Percentiles rank a stretch among this genome's conserved stretches.
Evolutionary conservation across 192 early-diverging fungal genomes (phyloP).

Genomic region (Podila clonocystis): DNA sequence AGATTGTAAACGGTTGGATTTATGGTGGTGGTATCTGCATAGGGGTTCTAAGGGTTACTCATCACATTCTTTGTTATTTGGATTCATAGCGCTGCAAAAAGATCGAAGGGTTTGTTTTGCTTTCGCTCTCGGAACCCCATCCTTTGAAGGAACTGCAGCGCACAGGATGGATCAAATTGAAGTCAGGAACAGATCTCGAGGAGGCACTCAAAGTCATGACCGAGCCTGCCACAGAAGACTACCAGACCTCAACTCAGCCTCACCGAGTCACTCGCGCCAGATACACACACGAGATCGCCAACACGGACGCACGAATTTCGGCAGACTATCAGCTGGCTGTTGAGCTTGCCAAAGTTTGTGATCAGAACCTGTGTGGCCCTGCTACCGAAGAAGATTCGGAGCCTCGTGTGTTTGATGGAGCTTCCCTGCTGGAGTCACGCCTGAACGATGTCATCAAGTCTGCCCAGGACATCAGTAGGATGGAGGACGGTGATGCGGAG

Average conservation of each 20-base stretch:
- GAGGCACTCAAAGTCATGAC: constrained; percentile 62
- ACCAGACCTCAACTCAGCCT: constrained; percentile 17
- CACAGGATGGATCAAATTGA: constrained; percentile 93
- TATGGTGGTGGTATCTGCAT: not conserved
- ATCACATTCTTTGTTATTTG: not conserved
- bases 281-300: constrained; percentile 76
- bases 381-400: constrained; percentile 20
- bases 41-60: not conserved
- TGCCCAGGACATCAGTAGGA: constrained; percentile 23
- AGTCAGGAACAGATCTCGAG: constrained; percentile 85
- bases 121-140: constrained; percentile 88
- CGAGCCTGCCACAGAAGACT: constrained; percentile 39
- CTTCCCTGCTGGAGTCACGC: constrained; percentile 11
- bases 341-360: constrained; percentile 63
- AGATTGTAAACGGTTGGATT: too few species aligned
- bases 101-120: constrained; percentile 83
- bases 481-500: constrained; percentile 23
- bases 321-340: constrained; percentile 78
- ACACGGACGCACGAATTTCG: constrained; percentile 72
- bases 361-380: constrained; percentile 56
- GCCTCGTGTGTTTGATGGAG: constrained; percentile 19
- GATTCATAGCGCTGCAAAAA: constrained; percentile 65
- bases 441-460: constrained; percentile 30
- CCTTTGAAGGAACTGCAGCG: constrained; percentile 86
- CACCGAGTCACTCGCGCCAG: constrained; percentile 60